Percentiles rank a stretch among this genome's conserved stretches.
Evolutionary conservation across 345 rosid genomes (phyloP).

Genomic region (Eucalyptus curtisii): DNA sequence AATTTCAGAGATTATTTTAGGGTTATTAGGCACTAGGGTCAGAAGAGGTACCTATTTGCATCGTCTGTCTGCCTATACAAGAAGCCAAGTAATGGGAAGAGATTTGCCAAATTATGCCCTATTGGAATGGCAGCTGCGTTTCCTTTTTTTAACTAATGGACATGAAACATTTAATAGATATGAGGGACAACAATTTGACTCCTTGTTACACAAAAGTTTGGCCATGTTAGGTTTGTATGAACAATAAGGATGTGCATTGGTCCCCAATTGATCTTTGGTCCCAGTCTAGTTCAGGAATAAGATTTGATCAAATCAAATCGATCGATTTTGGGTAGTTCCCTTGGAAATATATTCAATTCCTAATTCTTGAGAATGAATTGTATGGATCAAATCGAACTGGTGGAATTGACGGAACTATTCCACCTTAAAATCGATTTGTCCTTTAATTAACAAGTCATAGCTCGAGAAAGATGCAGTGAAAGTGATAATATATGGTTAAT

Average conservation of each 20-base stretch:
- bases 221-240: neutral
- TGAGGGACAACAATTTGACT: neutral
- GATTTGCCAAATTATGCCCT: neutral
- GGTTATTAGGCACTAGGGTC: neutral
- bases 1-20: neutral
- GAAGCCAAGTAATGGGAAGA: neutral
- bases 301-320: neutral
- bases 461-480: neutral
- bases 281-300: neutral
- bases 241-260: neutral
- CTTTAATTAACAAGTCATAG: neutral
- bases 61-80: neutral
- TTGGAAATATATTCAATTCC: neutral
- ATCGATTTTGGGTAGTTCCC: neutral
- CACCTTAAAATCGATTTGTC: rapidly evolving
- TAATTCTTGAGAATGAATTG: neutral
- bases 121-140: neutral
- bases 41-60: neutral
- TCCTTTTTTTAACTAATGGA: neutral
- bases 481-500: neutral
- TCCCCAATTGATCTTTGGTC: neutral
- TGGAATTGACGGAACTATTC: neutral
- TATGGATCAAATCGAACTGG: rapidly evolving
- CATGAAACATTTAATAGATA: neutral
- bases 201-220: neutral